Conservation (phyloP, 805 yeast species). For the Candida railenensis region DNA sequence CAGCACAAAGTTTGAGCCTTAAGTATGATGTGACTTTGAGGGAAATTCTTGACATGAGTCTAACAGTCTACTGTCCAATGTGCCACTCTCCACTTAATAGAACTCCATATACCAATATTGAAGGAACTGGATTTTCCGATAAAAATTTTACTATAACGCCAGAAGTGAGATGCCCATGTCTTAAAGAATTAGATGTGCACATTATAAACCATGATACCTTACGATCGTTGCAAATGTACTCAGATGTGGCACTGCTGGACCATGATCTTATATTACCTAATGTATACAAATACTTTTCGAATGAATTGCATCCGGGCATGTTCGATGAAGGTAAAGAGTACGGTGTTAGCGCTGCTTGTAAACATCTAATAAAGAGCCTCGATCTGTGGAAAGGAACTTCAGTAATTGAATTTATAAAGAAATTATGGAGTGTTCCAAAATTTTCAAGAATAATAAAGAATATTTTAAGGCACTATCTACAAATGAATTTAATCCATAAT, state of each 20-base stretch:
- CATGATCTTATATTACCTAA: neutral
- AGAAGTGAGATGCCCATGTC: neutral
- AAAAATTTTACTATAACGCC: neutral
- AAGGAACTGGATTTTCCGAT: neutral
- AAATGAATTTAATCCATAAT: constrained; percentile 10
- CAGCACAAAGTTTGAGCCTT: neutral
- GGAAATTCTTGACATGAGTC: neutral
- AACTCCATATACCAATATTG: neutral
- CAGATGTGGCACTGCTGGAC: constrained; percentile 3
- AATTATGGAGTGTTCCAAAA: neutral
- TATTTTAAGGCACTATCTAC: constrained; percentile 7
- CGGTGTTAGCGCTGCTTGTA: neutral
- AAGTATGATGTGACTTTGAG: neutral
- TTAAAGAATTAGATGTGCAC: neutral
- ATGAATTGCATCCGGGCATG: neutral
- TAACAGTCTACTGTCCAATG: neutral
- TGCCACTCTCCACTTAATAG: neutral
- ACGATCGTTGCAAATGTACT: constrained; percentile 6
- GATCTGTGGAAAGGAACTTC: neutral
- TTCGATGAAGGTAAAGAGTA: neutral
- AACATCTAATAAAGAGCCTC: neutral
- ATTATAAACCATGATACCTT: constrained; percentile 3
- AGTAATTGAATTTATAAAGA: neutral
- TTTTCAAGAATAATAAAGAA: neutral
- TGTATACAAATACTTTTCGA: constrained; percentile 1